A percentile compares a stretch with the other conserved stretches of the same genome.
These are phyloP conservation scores for Hymenoscyphus occultus DNA, from an alignment of 2,329 filamentous ascomycete genomes.

Conservation along the genomic window DNA sequence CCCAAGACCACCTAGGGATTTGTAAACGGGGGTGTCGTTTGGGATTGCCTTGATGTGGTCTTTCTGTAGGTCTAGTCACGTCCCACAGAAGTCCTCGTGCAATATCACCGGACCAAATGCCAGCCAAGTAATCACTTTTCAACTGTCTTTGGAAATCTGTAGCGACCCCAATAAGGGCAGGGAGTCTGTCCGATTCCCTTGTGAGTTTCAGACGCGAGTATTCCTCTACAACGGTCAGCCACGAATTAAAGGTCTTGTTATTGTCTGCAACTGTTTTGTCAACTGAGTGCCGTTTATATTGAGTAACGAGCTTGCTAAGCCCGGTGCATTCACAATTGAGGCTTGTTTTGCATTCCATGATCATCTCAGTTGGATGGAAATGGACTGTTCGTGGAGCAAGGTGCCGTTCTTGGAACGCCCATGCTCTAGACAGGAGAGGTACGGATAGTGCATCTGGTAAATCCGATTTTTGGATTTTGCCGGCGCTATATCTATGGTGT, in stretches of 20 bases:
- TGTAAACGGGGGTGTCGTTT: neutral
- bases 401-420: slow-evolving; percentile 21
- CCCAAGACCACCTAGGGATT: slow-evolving; percentile 10
- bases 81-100: slow-evolving; percentile 7
- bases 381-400: slow-evolving; percentile 16
- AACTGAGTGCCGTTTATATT: neutral
- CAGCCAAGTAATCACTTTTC: slow-evolving; percentile 7
- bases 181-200: slow-evolving; percentile 8
- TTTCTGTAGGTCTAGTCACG: neutral
- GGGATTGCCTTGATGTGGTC: neutral
- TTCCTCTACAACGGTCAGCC: slow-evolving; percentile 6
- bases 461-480: neutral
- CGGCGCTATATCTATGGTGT: slow-evolving; percentile 4
- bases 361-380: slow-evolving; percentile 13
- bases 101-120: slow-evolving; percentile 10
- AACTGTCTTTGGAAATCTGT: slow-evolving; percentile 4
- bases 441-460: neutral
- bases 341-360: slow-evolving; percentile 10
- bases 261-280: neutral
- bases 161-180: slow-evolving; percentile 13
- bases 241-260: neutral
- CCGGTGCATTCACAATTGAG: slow-evolving; percentile 3
- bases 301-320: neutral
- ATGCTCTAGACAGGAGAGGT: slow-evolving; percentile 14
- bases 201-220: slow-evolving; percentile 8